Base-by-base conservation (phyloP, 2,329 filamentous ascomycete genomes). In the Trichothecium sympodiale region DNA sequence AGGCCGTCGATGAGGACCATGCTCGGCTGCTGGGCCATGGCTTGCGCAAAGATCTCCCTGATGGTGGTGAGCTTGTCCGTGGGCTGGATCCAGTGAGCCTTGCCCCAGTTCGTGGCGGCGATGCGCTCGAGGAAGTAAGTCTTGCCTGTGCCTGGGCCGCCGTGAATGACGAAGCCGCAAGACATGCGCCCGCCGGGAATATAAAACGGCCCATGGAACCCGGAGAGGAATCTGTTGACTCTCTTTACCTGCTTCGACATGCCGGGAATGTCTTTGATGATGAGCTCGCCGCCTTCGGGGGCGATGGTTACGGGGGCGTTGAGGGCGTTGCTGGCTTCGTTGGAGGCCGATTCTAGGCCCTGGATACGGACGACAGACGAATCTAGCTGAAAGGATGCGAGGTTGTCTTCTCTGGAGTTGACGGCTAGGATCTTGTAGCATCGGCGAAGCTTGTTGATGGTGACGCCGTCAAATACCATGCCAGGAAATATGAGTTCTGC, bases 131-230 rank as follows among this genome's bases (percentile, higher is more conserved):
- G 62, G 1, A 95, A 64, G 43, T 82, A 69, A 1, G 77, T 81
- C 60, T 95, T 95, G 17, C 89, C 89, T 0, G 84, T 93, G 9
- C 89, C 88, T 42, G 76, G 74, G 14, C 83, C 79, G 12, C 89
- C 89, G 52, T 93, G 80, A 4, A 95, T 65, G 17, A 91, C 67
- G 26, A 91, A 69, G 0, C 76, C 77, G 35, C 71, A 67, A 1
- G 71, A 61, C 45, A 49, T 55, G 20, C 49, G 45, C 43, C 60
- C 48, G 38, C 48, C 39, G 37, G 49, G 40, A 30, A 50, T 34
- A 39, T 48, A 46, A 27, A 55, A 55, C 2, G 48, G 49, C 1
- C 54, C 51, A 31, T 65, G 66, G 45, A 81, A 80, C 39, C 65
- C 64, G 17, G 56, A 52, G 17, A 94, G 65, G 34, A 78, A 76